These are phyloP conservation scores for Physocladia obscura DNA, from an alignment of 192 early-diverging fungal genomes.

Conservation along the genomic window DNA sequence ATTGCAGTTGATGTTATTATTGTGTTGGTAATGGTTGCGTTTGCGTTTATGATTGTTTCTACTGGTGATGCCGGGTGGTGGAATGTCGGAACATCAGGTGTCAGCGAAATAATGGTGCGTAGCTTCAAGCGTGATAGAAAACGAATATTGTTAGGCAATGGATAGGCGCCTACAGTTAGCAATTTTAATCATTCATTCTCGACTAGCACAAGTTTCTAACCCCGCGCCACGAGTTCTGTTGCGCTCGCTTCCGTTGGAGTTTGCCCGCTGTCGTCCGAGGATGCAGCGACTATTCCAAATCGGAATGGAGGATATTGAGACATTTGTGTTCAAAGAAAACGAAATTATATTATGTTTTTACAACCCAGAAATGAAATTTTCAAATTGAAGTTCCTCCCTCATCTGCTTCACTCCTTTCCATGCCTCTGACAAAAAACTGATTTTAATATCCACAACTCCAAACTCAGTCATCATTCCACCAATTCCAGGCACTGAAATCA, in stretches of 20 bases:
- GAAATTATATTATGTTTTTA: no score
- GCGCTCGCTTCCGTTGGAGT: no score
- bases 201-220: background rate
- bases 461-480: slow-evolving; percentile 10
- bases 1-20: background rate
- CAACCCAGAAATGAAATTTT: no score
- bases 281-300: no score
- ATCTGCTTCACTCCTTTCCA: background rate
- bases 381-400: slow-evolving; percentile 16
- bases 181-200: background rate
- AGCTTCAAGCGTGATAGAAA: slow-evolving; percentile 75
- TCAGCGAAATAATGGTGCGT: slow-evolving; percentile 82
- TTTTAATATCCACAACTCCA: slow-evolving; percentile 17
- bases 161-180: slow-evolving; percentile 71
- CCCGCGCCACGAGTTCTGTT: background rate
- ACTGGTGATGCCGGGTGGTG: slow-evolving; percentile 56
- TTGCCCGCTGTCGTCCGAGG: no score
- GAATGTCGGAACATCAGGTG: slow-evolving; percentile 69
- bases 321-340: no score
- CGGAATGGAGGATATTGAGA: no score
- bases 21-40: background rate
- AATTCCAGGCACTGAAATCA: background rate
- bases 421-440: slow-evolving; percentile 14
- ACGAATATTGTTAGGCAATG: slow-evolving; percentile 78
- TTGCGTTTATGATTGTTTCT: slow-evolving; percentile 37